Evolutionary conservation across 2,329 filamentous ascomycete species (phyloP).

Genomic region (Hypoxylon sp.): DNA sequence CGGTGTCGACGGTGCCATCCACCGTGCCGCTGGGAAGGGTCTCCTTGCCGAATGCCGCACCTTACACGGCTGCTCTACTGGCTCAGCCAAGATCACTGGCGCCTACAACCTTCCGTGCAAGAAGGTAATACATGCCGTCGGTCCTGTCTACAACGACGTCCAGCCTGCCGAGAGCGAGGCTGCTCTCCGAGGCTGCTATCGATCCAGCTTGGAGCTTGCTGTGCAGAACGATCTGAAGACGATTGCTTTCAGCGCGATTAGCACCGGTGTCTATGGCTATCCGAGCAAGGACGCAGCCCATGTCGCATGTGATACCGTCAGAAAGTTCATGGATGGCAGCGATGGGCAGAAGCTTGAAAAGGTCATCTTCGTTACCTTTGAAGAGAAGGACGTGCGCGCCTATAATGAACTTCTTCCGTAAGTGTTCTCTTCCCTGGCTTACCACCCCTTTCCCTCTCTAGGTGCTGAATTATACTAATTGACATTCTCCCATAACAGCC

Average conservation of each 20-base stretch:
- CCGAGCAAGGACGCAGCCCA: conserved; percentile 80
- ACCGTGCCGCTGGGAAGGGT: conserved; percentile 80
- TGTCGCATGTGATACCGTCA: conserved; percentile 75
- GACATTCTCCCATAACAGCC: conserved; percentile 33
- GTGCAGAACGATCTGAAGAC: conserved; percentile 75
- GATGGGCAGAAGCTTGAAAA: conserved; percentile 71
- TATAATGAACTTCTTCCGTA: conserved; percentile 83
- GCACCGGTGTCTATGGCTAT: conserved; percentile 92
- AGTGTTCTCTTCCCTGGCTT: conserved; percentile 57
- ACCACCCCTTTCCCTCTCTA: background rate
- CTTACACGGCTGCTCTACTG: conserved; percentile 81
- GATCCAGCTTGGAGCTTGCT: conserved; percentile 79
- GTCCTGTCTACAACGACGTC: conserved; percentile 77
- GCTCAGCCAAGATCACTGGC: conserved; percentile 84
- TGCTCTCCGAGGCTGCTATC: conserved; percentile 76
- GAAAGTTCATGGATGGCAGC: conserved; percentile 66
- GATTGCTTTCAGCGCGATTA: conserved; percentile 87
- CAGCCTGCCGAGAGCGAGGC: conserved; percentile 60
- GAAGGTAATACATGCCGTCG: conserved; percentile 91
- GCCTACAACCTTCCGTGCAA: conserved; percentile 82
- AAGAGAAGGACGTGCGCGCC: conserved; percentile 80
- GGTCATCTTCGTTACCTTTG: conserved; percentile 89
- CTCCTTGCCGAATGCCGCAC: conserved; percentile 80
- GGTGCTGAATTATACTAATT: background rate
- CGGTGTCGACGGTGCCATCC: conserved; percentile 93